phyloP scores from a whole-genome alignment of 345 rosid genomes.

The Linum tenue region DNA sequence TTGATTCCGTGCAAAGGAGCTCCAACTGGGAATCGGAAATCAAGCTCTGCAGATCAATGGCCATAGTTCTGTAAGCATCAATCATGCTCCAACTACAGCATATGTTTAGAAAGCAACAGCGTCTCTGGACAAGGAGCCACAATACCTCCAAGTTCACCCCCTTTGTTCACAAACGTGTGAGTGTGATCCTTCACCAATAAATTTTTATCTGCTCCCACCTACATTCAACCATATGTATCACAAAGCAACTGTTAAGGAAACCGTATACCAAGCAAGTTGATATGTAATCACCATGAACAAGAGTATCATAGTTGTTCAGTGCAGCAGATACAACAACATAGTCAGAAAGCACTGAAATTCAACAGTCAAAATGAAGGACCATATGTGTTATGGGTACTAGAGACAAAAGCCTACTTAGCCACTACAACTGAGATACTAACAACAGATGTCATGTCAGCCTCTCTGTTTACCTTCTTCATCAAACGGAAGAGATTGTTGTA shows the following conservation, averaged over 20 bases:
- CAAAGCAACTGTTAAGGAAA: constrained; percentile 15
- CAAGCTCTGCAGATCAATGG: constrained; percentile 64
- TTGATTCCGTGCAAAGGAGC: constrained; percentile 93
- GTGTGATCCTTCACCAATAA: constrained; percentile 92
- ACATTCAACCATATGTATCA: constrained; percentile 13
- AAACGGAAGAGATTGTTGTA: constrained; percentile 92
- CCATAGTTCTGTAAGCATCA: neutral
- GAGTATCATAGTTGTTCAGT: no score
- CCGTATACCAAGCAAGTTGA: neutral
- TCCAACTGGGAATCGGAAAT: constrained; percentile 82
- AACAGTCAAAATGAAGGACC: neutral
- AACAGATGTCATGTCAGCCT: constrained; percentile 9
- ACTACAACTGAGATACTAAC: neutral
- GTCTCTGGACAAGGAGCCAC: constrained; percentile 10
- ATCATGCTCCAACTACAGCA: neutral
- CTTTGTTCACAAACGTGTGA: constrained; percentile 93
- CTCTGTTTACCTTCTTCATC: constrained; percentile 72
- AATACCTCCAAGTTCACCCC: constrained; percentile 78
- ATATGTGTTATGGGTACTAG: neutral
- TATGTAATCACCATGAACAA: neutral
- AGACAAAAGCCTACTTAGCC: neutral
- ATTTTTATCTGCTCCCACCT: constrained; percentile 91
- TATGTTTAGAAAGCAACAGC: neutral
- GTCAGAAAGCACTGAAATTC: no score
- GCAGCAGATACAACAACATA: neutral